Conservation (phyloP, 768 basidiomycete genomes). For the Russula olivacea region DNA sequence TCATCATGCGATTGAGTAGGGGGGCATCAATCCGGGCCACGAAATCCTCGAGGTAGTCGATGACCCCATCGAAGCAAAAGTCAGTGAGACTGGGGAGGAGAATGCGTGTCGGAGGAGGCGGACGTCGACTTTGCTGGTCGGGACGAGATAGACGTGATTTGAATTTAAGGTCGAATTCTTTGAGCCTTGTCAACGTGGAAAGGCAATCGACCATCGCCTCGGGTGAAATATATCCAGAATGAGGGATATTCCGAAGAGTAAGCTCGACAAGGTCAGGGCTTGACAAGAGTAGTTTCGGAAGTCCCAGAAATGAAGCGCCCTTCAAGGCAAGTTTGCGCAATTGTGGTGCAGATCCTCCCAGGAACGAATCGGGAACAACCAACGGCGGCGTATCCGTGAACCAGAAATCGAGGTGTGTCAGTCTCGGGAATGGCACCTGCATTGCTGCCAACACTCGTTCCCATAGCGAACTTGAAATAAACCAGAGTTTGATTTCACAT, state of each 20-base stretch:
- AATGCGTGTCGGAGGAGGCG: neutral
- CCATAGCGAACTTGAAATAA: neutral
- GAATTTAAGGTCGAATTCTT: neutral
- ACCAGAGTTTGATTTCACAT: neutral
- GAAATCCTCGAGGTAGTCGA: conserved; percentile 2
- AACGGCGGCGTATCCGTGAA: neutral
- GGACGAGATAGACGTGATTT: neutral
- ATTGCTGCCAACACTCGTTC: neutral
- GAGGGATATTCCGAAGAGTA: neutral
- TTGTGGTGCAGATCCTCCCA: neutral
- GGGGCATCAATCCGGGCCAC: neutral
- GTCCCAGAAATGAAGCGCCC: neutral
- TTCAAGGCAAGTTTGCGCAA: neutral
- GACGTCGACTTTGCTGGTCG: neutral
- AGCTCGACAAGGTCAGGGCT: neutral
- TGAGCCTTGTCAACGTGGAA: neutral
- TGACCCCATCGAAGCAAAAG: neutral
- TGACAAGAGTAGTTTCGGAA: neutral
- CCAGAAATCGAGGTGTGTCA: neutral
- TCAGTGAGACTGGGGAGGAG: neutral
- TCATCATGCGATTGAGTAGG: neutral
- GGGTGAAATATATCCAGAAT: neutral
- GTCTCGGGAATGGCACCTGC: neutral
- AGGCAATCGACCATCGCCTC: neutral
- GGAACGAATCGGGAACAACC: neutral